A percentile compares a stretch with the other conserved stretches of the same genome.
These are phyloP conservation scores for Arachis hypogaea DNA, from an alignment of 306 rosid species.

Conservation along the genomic window DNA sequence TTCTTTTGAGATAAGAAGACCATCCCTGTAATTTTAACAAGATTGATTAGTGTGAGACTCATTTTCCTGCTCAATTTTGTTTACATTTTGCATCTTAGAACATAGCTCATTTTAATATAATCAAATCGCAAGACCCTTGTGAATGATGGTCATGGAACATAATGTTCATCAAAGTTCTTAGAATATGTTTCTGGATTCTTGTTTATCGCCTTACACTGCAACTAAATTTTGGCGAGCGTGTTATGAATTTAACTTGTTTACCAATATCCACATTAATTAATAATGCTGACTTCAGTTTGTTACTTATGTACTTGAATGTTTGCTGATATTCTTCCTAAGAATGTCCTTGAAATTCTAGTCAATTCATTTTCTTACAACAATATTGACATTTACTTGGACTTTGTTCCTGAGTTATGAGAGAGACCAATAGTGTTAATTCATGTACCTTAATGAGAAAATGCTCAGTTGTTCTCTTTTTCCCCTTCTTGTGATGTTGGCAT, in stretches of 20 bases:
- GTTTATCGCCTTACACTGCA: no score
- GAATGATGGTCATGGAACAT: conserved; percentile 2
- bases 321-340: conserved; percentile 11
- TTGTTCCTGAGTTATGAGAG: not conserved
- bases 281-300: conserved; percentile 22
- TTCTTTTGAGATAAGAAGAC: not conserved
- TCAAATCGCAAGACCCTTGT: no score
- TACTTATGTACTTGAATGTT: conserved; percentile 2
- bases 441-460: not conserved
- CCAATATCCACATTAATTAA: not conserved
- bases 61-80: no score
- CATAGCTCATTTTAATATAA: not conserved
- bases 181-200: not conserved
- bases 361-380: conserved; percentile 31
- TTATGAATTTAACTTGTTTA: conserved; percentile 7
- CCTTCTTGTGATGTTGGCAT: conserved; percentile 16
- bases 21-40: no score
- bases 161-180: conserved; percentile 9
- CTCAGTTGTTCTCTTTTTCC: not conserved
- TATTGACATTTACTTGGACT: not conserved
- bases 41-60: no score
- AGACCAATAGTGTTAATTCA: not conserved
- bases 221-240: not conserved
- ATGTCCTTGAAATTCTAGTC: conserved; percentile 16
- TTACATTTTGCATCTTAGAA: no score